Percentiles rank a stretch among this genome's conserved stretches.
Evolutionary conservation across 768 basidiomycete genomes (phyloP).

Genomic region (Lactarius pseudohatsudake): DNA sequence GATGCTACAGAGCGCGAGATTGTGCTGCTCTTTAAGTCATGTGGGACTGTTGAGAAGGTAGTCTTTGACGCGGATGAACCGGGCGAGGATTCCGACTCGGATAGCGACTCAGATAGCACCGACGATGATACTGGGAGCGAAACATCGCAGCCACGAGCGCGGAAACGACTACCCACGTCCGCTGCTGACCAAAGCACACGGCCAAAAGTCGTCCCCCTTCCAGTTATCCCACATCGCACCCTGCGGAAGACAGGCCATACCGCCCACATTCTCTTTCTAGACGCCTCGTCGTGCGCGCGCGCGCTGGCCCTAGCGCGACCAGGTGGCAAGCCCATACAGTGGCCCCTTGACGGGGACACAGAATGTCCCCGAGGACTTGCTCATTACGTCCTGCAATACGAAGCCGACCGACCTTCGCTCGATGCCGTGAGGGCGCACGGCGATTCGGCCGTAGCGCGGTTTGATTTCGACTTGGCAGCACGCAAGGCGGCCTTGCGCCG

Average conservation of each 20-base stretch:
- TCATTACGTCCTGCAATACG: slow-evolving; percentile 68
- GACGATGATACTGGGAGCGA: slow-evolving; percentile 34
- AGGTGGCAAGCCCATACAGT: slow-evolving; percentile 54
- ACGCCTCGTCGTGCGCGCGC: slow-evolving; percentile 66
- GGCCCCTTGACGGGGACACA: slow-evolving; percentile 50
- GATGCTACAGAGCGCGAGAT: slow-evolving; percentile 85
- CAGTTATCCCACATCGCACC: slow-evolving; percentile 49
- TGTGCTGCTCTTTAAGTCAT: slow-evolving; percentile 68
- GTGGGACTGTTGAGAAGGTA: slow-evolving; percentile 76
- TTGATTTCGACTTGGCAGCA: slow-evolving; percentile 70
- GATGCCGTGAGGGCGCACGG: slow-evolving; percentile 74
- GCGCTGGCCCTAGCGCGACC: slow-evolving; percentile 47
- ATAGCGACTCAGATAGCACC: slow-evolving; percentile 37
- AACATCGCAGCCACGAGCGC: slow-evolving; percentile 31
- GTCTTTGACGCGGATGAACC: slow-evolving; percentile 54
- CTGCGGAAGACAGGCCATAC: slow-evolving; percentile 62
- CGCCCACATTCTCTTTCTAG: slow-evolving; percentile 73
- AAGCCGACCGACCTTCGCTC: slow-evolving; percentile 71
- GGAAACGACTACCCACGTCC: slow-evolving; percentile 38
- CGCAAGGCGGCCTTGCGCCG: slow-evolving; percentile 42
- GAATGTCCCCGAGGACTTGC: slow-evolving; percentile 66
- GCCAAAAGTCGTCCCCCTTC: slow-evolving; percentile 64
- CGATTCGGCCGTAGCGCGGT: slow-evolving; percentile 72
- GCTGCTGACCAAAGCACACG: slow-evolving; percentile 28
- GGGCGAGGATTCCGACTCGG: slow-evolving; percentile 39